Evolutionary conservation across 768 basidiomycete genomes (phyloP), one percentile per base, ranked within the genome.

Genomic region (Roridomyces roridus): DNA sequence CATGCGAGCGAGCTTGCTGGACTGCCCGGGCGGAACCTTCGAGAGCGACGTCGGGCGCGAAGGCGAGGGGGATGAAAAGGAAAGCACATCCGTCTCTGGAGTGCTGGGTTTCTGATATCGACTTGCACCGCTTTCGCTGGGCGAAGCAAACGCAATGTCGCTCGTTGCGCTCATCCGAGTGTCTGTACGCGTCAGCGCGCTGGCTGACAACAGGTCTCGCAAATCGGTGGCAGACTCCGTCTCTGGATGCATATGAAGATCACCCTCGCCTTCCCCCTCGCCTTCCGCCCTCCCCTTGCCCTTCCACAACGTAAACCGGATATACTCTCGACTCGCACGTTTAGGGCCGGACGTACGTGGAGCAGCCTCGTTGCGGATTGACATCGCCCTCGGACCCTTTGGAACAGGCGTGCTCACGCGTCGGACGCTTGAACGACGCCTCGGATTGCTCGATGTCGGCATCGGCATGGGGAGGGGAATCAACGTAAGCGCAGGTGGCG

Each of bases 111-210:
- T 25, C 14, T 51, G 49, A 18, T 46, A 44, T 11, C 31, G 31
- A 34, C 7, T 34, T 4, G 17, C 2, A 0, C 8, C 35, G 3
- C 5, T 24, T 10, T 23, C 17, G n/a, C n/a, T n/a, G 20, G 50
- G 15, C 0, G 37, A 40, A 11, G 46, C 50, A 24, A 58, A 58
- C 18, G 40, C 36, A 18, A 49, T 44, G 43, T 42, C 28, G 21
- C 56, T 57, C 3, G n/a, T 14, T 9, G 12, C 17, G 49, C 56
- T 57, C 6, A 21, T 11, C 2, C n/a, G 39, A 29, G 57, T 43
- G 10, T 52, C 50, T n/a, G 50, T 58, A 10, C 50, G 57, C n/a
- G 57, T 46, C 26, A 52, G 40, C 14, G 45, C 21, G 34, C 31
- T 10, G 11, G 31, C 31, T 3, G 31, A 10, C 31, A 34, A n/a